Evolutionary conservation across 208 protist species (phyloP), one percentile per base, ranked within the genome.

Genomic region (Leishmania lainsoni): DNA sequence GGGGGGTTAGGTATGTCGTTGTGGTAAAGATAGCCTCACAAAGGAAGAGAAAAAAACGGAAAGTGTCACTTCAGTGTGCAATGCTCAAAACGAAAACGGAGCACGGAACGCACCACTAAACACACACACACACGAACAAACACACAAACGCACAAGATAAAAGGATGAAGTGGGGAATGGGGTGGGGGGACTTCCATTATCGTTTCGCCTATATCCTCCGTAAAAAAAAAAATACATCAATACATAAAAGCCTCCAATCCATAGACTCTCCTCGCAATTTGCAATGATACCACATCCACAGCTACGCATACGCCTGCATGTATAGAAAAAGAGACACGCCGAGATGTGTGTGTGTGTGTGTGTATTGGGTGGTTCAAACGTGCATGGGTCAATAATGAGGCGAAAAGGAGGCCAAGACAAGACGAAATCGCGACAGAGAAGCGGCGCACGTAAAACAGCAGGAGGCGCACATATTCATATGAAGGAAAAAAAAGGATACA

Each of bases 151-250:
- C 16, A 2, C 3, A 39, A 20, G 29, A 29, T 66, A 35, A 3
- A 35, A 39, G 61, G 29, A 39, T 66, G 61, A 66, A 66, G 61
- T n/a, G 61, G 61, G 12, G 12, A 66, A 35, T 29, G 29, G 29
- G 61, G 9, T 0, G 14, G 10, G 61, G 61, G 61, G 12, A 39
- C 29, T 66, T 0, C n/a, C 10, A 29, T 6, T 9, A 39, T 66
- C 29, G 12, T 29, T 66, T 66, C 26, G n/a, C 26, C 26, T 63
- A 26, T 16, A 63, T 3, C 20, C 12, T 63, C 22, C 9, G 14
- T 49, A 22, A 66, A 63, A 61, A 63, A 66, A 78, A 83, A 76
- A 72, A 75, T n/a, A n/a, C n/a, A n/a, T n/a, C n/a, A n/a, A n/a
- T n/a, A n/a, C n/a, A n/a, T n/a, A 66, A 63, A 61, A 63, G 20